Percentiles rank a stretch among this genome's conserved stretches.
Evolutionary conservation across 2,329 filamentous ascomycete species (phyloP).

Genomic region (Colletotrichum eleusines): DNA sequence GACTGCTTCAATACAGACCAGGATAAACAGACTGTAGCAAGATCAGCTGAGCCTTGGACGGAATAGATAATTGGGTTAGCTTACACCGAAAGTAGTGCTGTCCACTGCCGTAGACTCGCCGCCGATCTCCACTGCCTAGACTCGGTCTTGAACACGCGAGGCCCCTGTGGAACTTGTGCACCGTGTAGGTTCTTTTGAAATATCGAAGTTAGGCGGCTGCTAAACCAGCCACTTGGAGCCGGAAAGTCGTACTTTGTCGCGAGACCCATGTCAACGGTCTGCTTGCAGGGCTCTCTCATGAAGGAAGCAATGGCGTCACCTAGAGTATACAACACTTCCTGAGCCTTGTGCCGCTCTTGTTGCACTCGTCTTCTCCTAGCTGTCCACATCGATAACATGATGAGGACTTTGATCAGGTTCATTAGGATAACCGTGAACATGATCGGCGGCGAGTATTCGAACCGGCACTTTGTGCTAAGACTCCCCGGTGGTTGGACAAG

Average conservation of each 20-base stretch:
- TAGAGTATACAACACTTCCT: constrained; percentile 10
- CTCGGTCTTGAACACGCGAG: background rate
- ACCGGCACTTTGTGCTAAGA: background rate
- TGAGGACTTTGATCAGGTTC: constrained; percentile 7
- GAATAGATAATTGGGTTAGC: background rate
- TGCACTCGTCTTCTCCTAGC: background rate
- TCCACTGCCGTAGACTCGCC: constrained; percentile 6
- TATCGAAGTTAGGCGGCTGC: background rate
- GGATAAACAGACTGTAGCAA: background rate
- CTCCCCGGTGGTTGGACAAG: background rate
- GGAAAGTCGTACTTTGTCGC: constrained; percentile 3
- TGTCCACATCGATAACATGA: constrained; percentile 17
- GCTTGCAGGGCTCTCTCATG: constrained; percentile 7
- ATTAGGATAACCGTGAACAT: constrained; percentile 15
- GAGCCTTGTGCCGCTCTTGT: background rate
- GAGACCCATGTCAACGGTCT: constrained; percentile 1
- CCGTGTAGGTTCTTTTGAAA: background rate
- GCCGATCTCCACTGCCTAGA: constrained; percentile 15
- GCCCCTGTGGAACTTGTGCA: background rate
- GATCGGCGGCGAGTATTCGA: constrained; percentile 6
- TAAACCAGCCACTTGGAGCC: background rate
- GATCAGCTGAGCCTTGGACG: too few species aligned
- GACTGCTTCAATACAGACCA: constrained; percentile 11
- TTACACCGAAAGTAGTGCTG: background rate
- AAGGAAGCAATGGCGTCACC: constrained; percentile 22